Percentiles rank a stretch among this genome's conserved stretches.
Evolutionary conservation across 164 flowering plant species (phyloP).

Genomic region (Stephania japonica): DNA sequence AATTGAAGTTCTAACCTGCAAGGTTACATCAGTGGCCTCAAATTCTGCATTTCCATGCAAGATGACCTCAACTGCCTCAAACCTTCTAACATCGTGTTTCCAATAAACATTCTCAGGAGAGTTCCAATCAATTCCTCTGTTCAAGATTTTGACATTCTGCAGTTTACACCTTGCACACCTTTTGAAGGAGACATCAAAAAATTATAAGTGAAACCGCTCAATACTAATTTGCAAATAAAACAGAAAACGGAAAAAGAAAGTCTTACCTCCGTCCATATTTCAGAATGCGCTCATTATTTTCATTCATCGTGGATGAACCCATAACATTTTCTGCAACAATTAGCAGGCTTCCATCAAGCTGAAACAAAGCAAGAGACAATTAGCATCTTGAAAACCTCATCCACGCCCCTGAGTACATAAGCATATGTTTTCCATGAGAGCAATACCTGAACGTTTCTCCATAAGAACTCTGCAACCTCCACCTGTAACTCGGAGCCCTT

Average conservation of each 20-base stretch:
- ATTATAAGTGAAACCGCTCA: background rate
- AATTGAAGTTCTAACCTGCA: constrained; percentile 41
- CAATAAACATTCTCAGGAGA: constrained; percentile 60
- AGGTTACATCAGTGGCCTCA: constrained; percentile 68
- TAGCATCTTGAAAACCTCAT: background rate
- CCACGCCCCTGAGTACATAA: background rate
- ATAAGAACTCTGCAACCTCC: constrained; percentile 85
- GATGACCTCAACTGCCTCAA: constrained; percentile 55
- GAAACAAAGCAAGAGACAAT: constrained; percentile 16
- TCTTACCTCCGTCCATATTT: constrained; percentile 81
- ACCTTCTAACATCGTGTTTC: constrained; percentile 77
- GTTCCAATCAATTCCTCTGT: constrained; percentile 84
- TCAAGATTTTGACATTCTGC: constrained; percentile 61
- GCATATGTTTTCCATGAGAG: background rate
- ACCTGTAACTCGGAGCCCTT: constrained; percentile 85
- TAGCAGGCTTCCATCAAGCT: constrained; percentile 91
- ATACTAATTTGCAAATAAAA: background rate
- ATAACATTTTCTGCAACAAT: constrained; percentile 66
- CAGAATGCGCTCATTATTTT: constrained; percentile 49
- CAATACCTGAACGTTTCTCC: constrained; percentile 84
- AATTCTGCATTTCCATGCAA: constrained; percentile 98
- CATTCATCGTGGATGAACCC: constrained; percentile 48
- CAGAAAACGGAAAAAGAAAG: background rate
- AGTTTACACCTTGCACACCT: constrained; percentile 89
- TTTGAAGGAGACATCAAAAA: constrained; percentile 3